Percentiles rank a stretch among this genome's conserved stretches.
These are phyloP conservation scores for Volvariella surrecta DNA, from an alignment of 1,284 basidiomycete species.

Conservation along the genomic window DNA sequence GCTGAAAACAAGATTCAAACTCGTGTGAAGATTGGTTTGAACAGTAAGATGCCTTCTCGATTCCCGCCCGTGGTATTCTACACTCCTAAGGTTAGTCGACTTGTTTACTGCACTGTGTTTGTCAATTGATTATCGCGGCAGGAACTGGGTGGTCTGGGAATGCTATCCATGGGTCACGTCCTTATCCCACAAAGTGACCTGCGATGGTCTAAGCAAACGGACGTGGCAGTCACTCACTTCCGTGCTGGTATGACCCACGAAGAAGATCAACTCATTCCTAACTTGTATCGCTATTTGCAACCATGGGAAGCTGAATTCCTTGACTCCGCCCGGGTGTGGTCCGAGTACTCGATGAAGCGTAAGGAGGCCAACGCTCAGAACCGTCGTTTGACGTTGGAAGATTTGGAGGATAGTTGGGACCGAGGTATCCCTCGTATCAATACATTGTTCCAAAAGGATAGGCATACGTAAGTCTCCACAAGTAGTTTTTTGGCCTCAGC, in stretches of 20 bases:
- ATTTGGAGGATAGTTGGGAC: slow-evolving; percentile 97
- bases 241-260: slow-evolving; percentile 95
- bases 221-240: slow-evolving; percentile 94
- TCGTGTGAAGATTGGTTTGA: slow-evolving; percentile 97
- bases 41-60: slow-evolving; percentile 99
- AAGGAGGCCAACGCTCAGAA: slow-evolving; percentile 99
- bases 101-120: background rate
- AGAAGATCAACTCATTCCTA: slow-evolving; percentile 92
- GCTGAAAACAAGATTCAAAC: slow-evolving; percentile 99
- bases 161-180: slow-evolving; percentile 99
- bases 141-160: slow-evolving; percentile 95
- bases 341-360: slow-evolving; percentile 98
- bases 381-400: slow-evolving; percentile 92
- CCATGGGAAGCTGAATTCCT: slow-evolving; percentile 99
- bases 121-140: slow-evolving; percentile 17
- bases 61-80: slow-evolving; percentile 98
- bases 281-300: slow-evolving; percentile 95
- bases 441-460: slow-evolving; percentile 96
- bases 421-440: slow-evolving; percentile 98
- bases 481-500: slow-evolving; percentile 1
- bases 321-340: slow-evolving; percentile 98
- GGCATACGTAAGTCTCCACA: slow-evolving; percentile 68
- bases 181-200: slow-evolving; percentile 97
- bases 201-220: slow-evolving; percentile 97
- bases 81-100: slow-evolving; percentile 63